phyloP scores from a whole-genome alignment of 2,329 filamentous ascomycete genomes.

The Lecanicillium sp. region DNA sequence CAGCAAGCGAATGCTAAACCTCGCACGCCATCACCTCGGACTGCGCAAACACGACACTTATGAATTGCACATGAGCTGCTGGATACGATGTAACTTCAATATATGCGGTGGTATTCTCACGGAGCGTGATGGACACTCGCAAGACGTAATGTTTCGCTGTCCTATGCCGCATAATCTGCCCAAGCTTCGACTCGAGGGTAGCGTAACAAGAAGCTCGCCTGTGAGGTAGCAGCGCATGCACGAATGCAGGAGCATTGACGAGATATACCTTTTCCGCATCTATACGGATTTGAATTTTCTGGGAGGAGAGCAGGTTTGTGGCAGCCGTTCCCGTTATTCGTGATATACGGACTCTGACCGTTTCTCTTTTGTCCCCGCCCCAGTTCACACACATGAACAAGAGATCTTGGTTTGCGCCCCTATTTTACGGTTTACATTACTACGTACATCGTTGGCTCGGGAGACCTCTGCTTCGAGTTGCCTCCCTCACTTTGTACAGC shows the following conservation, averaged over 20 bases:
- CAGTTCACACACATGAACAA: neutral
- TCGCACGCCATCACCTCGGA: neutral
- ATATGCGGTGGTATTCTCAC: neutral
- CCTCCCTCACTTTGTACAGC: neutral
- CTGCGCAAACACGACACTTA: neutral
- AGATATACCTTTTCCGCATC: constrained; percentile 14
- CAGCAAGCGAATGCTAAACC: no score
- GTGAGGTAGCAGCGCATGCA: neutral
- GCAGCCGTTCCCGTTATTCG: neutral
- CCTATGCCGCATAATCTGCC: neutral
- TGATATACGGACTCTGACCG: neutral
- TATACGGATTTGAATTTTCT: constrained; percentile 17
- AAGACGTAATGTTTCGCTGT: neutral
- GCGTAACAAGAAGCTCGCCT: neutral
- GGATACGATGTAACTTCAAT: neutral
- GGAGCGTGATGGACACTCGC: no score
- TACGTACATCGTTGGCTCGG: neutral
- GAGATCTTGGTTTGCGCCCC: neutral
- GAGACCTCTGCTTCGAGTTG: neutral
- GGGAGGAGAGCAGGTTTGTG: neutral
- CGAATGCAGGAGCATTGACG: constrained; percentile 11
- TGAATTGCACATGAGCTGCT: neutral
- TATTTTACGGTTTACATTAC: neutral
- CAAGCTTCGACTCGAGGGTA: neutral
- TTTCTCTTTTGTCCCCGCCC: neutral